These are phyloP conservation scores for Tricholoma saponaceum DNA, from an alignment of 768 basidiomycete species.

Conservation along the genomic window DNA sequence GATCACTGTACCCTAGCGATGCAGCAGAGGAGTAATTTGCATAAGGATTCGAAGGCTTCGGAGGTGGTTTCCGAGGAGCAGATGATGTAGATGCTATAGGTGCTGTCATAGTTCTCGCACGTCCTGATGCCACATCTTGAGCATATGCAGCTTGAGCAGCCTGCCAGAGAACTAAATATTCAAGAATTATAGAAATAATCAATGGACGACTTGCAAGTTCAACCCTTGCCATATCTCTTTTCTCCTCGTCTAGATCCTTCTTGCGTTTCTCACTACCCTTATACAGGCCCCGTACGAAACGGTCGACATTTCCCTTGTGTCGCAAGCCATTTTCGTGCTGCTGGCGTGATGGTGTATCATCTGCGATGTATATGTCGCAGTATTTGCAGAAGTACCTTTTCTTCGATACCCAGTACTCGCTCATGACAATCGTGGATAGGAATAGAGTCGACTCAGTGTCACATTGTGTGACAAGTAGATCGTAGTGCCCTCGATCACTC, in stretches of 20 bases:
- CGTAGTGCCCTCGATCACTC: no score
- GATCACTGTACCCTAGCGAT: conserved; percentile 77
- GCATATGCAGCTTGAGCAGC: conserved; percentile 80
- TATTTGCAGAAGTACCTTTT: conserved; percentile 96
- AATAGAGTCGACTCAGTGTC: neutral
- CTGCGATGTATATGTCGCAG: conserved; percentile 95
- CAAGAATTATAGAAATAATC: neutral
- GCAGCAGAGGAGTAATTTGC: conserved; percentile 87
- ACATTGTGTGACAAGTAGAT: neutral
- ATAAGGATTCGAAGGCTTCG: conserved; percentile 60
- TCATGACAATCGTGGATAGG: conserved; percentile 45
- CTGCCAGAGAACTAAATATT: conserved; percentile 29
- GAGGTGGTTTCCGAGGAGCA: conserved; percentile 35
- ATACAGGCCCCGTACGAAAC: conserved; percentile 90
- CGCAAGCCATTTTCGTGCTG: conserved; percentile 93
- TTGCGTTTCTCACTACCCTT: conserved; percentile 87
- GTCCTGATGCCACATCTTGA: conserved; percentile 70
- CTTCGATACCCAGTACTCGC: conserved; percentile 90
- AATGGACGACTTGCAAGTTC: conserved; percentile 36
- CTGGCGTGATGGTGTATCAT: conserved; percentile 87
- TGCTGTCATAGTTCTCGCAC: conserved; percentile 35
- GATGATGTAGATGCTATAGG: conserved; percentile 31
- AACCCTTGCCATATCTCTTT: conserved; percentile 79
- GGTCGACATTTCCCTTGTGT: conserved; percentile 92
- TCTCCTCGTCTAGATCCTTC: conserved; percentile 82